phyloP scores from a whole-genome alignment of 2,329 filamentous ascomycete species.

The Curvularia verruculosa region DNA sequence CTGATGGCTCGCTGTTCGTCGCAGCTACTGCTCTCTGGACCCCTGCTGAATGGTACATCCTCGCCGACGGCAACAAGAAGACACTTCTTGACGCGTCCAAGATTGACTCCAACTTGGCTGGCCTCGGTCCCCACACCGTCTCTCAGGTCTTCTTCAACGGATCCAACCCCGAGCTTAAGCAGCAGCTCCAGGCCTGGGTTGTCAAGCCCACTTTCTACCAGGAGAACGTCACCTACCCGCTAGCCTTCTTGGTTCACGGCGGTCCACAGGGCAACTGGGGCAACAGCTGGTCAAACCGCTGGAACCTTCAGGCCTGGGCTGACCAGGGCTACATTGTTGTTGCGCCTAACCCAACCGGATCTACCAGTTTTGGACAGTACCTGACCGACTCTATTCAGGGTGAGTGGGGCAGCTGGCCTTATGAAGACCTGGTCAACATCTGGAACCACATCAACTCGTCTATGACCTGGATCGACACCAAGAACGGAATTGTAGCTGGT shows the following conservation, averaged over 20 bases:
- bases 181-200: conserved; percentile 71
- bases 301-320: conserved; percentile 85
- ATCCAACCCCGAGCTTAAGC: conserved; percentile 57
- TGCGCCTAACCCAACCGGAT: conserved; percentile 81
- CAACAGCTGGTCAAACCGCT: conserved; percentile 79
- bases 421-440: conserved; percentile 78
- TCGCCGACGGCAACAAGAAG: conserved; percentile 43
- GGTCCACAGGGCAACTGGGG: conserved; percentile 78
- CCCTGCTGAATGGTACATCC: conserved; percentile 40
- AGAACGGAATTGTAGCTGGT: conserved; percentile 74
- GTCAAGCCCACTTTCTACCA: conserved; percentile 70
- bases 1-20: conserved; percentile 61
- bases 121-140: conserved; percentile 66
- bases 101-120: conserved; percentile 68
- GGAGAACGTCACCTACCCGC: conserved; percentile 73
- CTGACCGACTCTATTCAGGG: conserved; percentile 76
- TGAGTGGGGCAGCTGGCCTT: conserved; percentile 87
- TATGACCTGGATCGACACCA: conserved; percentile 70
- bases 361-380: conserved; percentile 81
- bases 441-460: conserved; percentile 75
- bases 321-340: conserved; percentile 87
- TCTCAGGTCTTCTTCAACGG: conserved; percentile 76
- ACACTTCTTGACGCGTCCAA: conserved; percentile 65
- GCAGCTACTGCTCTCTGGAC: conserved; percentile 43
- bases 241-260: conserved; percentile 81